Percentiles rank a stretch among this genome's conserved stretches.
Conservation (phyloP, 345 rosid species). For the Anastatica hierochuntica region DNA sequence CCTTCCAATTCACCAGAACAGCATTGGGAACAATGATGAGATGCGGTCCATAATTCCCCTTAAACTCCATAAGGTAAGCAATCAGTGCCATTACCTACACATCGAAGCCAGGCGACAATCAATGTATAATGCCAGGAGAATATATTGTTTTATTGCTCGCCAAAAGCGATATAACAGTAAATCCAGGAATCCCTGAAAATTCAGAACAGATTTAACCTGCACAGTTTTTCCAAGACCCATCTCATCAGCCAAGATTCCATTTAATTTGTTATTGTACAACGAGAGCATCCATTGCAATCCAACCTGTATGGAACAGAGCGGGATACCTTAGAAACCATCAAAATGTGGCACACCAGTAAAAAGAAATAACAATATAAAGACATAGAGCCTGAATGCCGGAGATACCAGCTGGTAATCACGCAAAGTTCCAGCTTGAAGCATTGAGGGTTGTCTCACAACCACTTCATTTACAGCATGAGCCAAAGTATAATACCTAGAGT, state of each 20-base stretch:
- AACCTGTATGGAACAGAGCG: constrained; percentile 44
- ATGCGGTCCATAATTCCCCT: constrained; percentile 99
- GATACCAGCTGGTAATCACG: constrained; percentile 98
- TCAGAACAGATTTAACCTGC: constrained; percentile 48
- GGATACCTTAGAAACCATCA: not conserved
- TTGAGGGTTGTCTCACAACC: constrained; percentile 87
- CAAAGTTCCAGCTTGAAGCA: constrained; percentile 86
- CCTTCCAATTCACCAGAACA: constrained; percentile 99
- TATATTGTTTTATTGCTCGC: constrained; percentile 9
- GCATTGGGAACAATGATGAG: constrained; percentile 99
- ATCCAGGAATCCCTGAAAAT: constrained; percentile 9
- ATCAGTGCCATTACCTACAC: constrained; percentile 94
- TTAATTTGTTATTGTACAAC: constrained; percentile 90
- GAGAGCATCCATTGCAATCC: constrained; percentile 99
- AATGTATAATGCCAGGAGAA: constrained; percentile 1
- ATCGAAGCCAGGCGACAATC: constrained; percentile 14
- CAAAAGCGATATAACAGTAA: not conserved
- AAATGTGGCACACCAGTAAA: constrained; percentile 4
- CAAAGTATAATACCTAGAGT: constrained; percentile 77
- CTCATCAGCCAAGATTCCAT: constrained; percentile 99
- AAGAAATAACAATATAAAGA: not conserved
- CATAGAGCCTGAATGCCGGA: constrained; percentile 19
- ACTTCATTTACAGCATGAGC: constrained; percentile 98
- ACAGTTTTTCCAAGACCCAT: constrained; percentile 99
- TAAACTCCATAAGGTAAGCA: constrained; percentile 99